A percentile compares a stretch with the other conserved stretches of the same genome.
These are phyloP conservation scores for Phytophthora cactorum DNA, from an alignment of 352 stramenopile genomes.

Conservation along the genomic window DNA sequence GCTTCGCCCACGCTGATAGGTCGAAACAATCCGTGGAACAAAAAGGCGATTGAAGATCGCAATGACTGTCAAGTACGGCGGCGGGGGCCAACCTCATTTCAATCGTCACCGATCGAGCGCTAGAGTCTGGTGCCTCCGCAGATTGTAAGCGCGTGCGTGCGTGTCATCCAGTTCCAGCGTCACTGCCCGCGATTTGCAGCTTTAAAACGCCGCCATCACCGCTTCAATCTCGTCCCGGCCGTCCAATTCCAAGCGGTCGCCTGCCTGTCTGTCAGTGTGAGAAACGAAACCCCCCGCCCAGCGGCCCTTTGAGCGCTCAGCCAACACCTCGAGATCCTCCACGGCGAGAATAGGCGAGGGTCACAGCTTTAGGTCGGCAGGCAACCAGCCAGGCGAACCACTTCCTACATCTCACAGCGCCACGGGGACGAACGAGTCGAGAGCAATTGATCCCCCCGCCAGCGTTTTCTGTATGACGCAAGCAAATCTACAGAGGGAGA, in stretches of 20 bases:
- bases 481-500: slow-evolving; percentile 17
- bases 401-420: neutral
- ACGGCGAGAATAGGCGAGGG: slow-evolving; percentile 16
- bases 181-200: slow-evolving; percentile 17
- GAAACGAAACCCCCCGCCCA: slow-evolving; percentile 35
- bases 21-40: slow-evolving; percentile 31
- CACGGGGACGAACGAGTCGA: slow-evolving; percentile 6
- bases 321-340: slow-evolving; percentile 33
- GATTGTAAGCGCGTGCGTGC: neutral
- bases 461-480: slow-evolving; percentile 39
- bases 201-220: neutral
- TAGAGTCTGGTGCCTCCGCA: neutral
- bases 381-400: neutral
- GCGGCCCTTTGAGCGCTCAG: slow-evolving; percentile 13
- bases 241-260: slow-evolving; percentile 26
- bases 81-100: neutral
- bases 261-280: slow-evolving; percentile 18
- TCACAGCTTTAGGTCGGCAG: slow-evolving; percentile 7
- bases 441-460: neutral
- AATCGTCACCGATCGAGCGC: neutral
- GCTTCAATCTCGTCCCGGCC: slow-evolving; percentile 10
- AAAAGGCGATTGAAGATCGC: slow-evolving; percentile 40
- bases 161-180: neutral
- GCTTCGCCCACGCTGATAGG: slow-evolving; percentile 16
- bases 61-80: neutral